phyloP scores from a whole-genome alignment of 169 alveolate species.

The Plasmodium cynomolgi region DNA sequence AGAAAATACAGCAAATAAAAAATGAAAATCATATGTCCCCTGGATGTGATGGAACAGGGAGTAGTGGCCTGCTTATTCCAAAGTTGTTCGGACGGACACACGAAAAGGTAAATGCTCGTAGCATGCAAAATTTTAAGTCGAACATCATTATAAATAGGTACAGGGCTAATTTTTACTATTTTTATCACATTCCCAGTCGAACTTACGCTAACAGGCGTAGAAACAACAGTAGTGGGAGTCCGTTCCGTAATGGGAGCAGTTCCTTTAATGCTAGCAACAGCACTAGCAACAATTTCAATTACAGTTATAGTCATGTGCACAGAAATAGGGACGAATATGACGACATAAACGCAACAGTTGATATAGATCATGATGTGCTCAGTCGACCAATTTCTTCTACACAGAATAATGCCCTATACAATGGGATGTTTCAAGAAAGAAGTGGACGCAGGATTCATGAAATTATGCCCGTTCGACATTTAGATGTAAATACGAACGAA shows the following conservation, averaged over 20 bases:
- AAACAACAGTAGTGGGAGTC: conserved; percentile 2
- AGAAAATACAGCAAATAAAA: not conserved
- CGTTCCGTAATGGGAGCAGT: not conserved
- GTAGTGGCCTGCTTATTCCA: conserved; percentile 21
- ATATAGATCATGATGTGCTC: conserved; percentile 15
- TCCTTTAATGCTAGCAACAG: conserved; percentile 19
- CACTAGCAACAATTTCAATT: conserved; percentile 28
- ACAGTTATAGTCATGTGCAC: conserved; percentile 8
- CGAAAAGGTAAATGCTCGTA: conserved; percentile 58
- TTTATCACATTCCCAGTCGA: conserved; percentile 1
- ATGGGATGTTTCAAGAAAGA: conserved; percentile 24
- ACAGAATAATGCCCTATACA: conserved; percentile 4
- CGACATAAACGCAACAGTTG: not conserved
- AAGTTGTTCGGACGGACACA: conserved; percentile 47
- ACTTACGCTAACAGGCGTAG: not conserved
- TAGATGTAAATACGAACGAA: conserved; percentile 51
- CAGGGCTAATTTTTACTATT: conserved; percentile 67
- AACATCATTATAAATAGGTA: conserved; percentile 67
- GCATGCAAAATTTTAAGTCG: conserved; percentile 55
- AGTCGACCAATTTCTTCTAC: not conserved
- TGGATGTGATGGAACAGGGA: conserved; percentile 5
- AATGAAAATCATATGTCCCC: not conserved
- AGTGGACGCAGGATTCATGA: not conserved
- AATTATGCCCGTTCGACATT: not conserved
- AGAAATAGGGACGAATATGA: not conserved